A percentile compares a stretch with the other conserved stretches of the same genome.
Conservation (phyloP, 2,329 filamentous ascomycete genomes). For the Fusarium sp. region DNA sequence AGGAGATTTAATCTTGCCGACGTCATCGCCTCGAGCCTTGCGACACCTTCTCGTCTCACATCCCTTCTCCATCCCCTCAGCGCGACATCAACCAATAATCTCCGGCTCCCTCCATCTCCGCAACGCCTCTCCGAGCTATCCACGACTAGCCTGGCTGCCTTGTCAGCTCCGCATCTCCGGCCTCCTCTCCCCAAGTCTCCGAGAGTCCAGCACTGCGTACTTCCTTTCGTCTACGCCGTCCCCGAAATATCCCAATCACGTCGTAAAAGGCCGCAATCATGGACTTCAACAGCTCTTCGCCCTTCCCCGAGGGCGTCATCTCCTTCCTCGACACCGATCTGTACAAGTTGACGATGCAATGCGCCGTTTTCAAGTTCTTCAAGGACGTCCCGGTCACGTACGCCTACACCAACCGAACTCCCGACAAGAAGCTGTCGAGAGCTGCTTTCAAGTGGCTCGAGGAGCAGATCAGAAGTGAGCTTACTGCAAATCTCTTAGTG, state of each 20-base stretch:
- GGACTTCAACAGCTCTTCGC: constrained; percentile 75
- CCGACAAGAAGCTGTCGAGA: constrained; percentile 89
- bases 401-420: constrained; percentile 94
- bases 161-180: constrained; percentile 33
- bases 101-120: not conserved
- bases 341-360: constrained; percentile 99
- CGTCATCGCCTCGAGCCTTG: not conserved
- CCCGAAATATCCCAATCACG: not conserved
- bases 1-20: constrained; percentile 1
- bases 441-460: constrained; percentile 87
- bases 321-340: constrained; percentile 86
- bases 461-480: constrained; percentile 81
- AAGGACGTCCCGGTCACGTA: constrained; percentile 86
- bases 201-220: not conserved
- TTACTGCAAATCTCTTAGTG: not conserved
- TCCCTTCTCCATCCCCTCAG: constrained; percentile 4
- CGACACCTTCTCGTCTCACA: not conserved
- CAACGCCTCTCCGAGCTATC: constrained; percentile 8
- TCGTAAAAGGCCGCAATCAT: constrained; percentile 52
- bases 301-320: constrained; percentile 80
- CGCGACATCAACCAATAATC: not conserved
- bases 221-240: not conserved
- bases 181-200: not conserved
- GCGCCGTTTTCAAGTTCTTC: constrained; percentile 93
- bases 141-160: constrained; percentile 7